phyloP scores from a whole-genome alignment of 352 stramenopile species.

The Hyaloperonospora brassicae region DNA sequence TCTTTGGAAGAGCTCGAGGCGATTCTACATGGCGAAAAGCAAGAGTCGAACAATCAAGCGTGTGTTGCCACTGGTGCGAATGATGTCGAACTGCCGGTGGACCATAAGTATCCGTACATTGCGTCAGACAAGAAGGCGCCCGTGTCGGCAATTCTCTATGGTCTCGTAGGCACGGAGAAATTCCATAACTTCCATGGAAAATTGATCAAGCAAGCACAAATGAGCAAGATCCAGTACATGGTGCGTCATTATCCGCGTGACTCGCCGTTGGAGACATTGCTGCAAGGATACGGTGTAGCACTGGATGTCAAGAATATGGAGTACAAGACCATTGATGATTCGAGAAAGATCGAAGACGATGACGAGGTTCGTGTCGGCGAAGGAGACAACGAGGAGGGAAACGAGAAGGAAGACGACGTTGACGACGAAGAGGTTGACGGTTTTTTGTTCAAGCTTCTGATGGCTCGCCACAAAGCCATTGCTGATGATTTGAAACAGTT shows the following conservation, averaged over 20 bases:
- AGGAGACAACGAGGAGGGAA: slow-evolving; percentile 28
- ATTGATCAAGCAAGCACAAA: slow-evolving; percentile 48
- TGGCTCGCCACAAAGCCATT: slow-evolving; percentile 37
- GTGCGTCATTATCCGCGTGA: slow-evolving; percentile 70
- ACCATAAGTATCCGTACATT: slow-evolving; percentile 66
- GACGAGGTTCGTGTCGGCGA: slow-evolving; percentile 25
- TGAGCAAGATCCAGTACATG: slow-evolving; percentile 70
- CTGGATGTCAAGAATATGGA: slow-evolving; percentile 97
- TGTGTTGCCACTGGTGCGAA: slow-evolving; percentile 62
- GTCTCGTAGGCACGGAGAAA: slow-evolving; percentile 51
- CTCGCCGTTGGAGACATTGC: slow-evolving; percentile 55
- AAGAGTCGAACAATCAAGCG: slow-evolving; percentile 20
- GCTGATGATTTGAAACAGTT: slow-evolving; percentile 46
- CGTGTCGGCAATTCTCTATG: slow-evolving; percentile 76
- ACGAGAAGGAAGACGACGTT: slow-evolving; percentile 29
- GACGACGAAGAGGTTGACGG: slow-evolving; percentile 62
- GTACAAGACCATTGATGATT: slow-evolving; percentile 94
- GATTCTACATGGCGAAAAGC: slow-evolving; percentile 23
- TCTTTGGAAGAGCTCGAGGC: slow-evolving; percentile 38
- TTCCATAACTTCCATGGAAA: slow-evolving; percentile 69
- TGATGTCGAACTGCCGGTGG: slow-evolving; percentile 54
- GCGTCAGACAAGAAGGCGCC: slow-evolving; percentile 9
- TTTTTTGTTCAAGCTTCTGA: slow-evolving; percentile 51
- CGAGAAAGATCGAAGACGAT: slow-evolving; percentile 44
- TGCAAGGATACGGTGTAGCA: slow-evolving; percentile 89